These are phyloP conservation scores for Leucogyrophana mollusca DNA, from an alignment of 768 basidiomycete species.

Conservation along the genomic window DNA sequence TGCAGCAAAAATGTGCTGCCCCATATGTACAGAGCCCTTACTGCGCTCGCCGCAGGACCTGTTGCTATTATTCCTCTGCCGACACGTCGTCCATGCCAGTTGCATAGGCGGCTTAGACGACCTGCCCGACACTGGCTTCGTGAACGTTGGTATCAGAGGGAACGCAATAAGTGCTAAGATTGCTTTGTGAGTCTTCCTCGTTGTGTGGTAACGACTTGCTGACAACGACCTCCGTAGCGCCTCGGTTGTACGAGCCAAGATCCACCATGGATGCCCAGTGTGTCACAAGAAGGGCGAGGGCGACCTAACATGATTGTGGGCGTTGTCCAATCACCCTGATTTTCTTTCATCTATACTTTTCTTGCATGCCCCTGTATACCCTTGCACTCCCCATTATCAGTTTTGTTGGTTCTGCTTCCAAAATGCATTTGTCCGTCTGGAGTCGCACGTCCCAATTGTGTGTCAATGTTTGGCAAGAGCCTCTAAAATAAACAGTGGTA, in stretches of 20 bases:
- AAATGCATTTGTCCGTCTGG: no score
- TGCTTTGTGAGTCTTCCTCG: slow-evolving; percentile 58
- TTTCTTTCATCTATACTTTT: neutral
- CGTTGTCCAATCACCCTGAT: no score
- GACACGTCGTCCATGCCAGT: slow-evolving; percentile 80
- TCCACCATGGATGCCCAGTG: slow-evolving; percentile 74
- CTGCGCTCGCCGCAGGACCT: slow-evolving; percentile 54
- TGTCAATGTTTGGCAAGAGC: no score
- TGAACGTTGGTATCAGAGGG: slow-evolving; percentile 41
- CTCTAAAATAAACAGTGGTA: no score
- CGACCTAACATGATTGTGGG: slow-evolving; percentile 19
- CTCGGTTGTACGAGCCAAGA: slow-evolving; percentile 62
- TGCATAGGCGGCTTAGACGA: slow-evolving; percentile 67
- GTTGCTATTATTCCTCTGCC: slow-evolving; percentile 80
- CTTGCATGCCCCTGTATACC: slow-evolving; percentile 8
- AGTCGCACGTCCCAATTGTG: no score
- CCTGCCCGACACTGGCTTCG: slow-evolving; percentile 59
- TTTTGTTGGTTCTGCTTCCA: no score
- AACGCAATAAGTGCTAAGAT: slow-evolving; percentile 67
- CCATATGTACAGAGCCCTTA: slow-evolving; percentile 61
- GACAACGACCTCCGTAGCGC: slow-evolving; percentile 47
- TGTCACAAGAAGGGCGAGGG: slow-evolving; percentile 65
- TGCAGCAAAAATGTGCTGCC: slow-evolving; percentile 63
- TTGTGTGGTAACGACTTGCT: slow-evolving; percentile 3
- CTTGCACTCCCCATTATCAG: no score